Percentiles rank a stretch among this genome's conserved stretches.
Evolutionary conservation across 2,329 filamentous ascomycete species (phyloP).

Genomic region (Alternaria gansuensis): DNA sequence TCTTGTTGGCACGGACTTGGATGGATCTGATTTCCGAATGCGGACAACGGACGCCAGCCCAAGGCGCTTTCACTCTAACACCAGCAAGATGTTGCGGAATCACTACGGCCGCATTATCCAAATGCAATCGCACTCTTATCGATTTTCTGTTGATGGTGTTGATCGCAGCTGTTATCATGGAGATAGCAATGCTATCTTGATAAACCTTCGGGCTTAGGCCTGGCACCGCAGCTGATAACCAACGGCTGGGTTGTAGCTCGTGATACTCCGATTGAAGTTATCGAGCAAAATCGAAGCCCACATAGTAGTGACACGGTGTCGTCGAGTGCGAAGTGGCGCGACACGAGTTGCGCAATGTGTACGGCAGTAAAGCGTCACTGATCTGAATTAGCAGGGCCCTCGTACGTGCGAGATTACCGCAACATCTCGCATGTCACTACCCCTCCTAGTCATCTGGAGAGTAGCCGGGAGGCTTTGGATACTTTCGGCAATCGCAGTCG

Average conservation of each 20-base stretch:
- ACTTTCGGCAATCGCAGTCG: constrained; percentile 27
- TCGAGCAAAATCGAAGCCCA: not conserved
- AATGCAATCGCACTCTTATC: constrained; percentile 31
- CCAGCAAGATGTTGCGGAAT: constrained; percentile 25
- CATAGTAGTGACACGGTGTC: not conserved
- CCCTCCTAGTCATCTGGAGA: constrained; percentile 18
- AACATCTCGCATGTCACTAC: constrained; percentile 10
- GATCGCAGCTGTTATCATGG: constrained; percentile 9
- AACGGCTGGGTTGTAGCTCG: not conserved
- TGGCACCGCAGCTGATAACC: constrained; percentile 3
- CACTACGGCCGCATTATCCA: constrained; percentile 23
- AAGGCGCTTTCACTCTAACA: constrained; percentile 30
- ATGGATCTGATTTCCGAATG: constrained; percentile 45
- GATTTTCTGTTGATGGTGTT: constrained; percentile 9
- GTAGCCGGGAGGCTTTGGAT: constrained; percentile 19
- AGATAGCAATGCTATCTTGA: constrained; percentile 18
- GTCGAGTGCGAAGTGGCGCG: not conserved
- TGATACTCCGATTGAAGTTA: not conserved
- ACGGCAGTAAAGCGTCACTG: constrained; percentile 12
- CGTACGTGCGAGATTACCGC: constrained; percentile 8
- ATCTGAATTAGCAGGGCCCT: constrained; percentile 2
- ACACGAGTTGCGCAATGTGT: constrained; percentile 3
- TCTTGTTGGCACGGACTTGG: constrained; percentile 39
- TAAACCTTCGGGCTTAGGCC: not conserved
- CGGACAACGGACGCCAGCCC: constrained; percentile 37